phyloP scores from a whole-genome alignment of 2,329 filamentous ascomycete species.

The Colletotrichum limetticola region DNA sequence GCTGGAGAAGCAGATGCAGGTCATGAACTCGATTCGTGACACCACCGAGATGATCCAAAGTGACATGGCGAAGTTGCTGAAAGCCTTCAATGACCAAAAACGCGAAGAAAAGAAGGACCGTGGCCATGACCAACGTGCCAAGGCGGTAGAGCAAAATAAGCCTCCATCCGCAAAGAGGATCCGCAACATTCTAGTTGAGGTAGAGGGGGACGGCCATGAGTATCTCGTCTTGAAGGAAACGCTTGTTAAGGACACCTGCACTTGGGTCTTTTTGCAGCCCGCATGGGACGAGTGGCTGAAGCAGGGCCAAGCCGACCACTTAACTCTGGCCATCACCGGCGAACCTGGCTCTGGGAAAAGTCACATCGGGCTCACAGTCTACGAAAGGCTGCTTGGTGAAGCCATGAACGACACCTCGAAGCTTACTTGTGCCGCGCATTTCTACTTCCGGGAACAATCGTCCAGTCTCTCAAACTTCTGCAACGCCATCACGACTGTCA shows the following conservation, averaged over 20 bases:
- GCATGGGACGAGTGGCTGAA: constrained; percentile 43
- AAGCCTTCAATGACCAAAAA: constrained; percentile 38
- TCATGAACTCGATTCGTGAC: constrained; percentile 41
- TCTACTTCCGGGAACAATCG: constrained; percentile 50
- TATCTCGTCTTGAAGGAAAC: constrained; percentile 43
- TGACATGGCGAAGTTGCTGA: constrained; percentile 43
- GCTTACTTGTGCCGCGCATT: constrained; percentile 43
- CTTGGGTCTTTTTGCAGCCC: constrained; percentile 43
- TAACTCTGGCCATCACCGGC: constrained; percentile 43
- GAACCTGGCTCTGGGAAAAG: constrained; percentile 47
- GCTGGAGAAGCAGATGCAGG: constrained; percentile 40
- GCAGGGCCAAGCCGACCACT: constrained; percentile 13
- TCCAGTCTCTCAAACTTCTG: constrained; percentile 38
- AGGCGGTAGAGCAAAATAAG: constrained; percentile 35
- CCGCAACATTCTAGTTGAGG: constrained; percentile 38
- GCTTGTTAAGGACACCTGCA: constrained; percentile 42
- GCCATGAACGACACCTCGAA: constrained; percentile 33
- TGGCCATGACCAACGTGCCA: constrained; percentile 6
- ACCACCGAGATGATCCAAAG: constrained; percentile 41
- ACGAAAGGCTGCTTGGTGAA: constrained; percentile 36
- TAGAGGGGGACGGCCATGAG: constrained; percentile 40
- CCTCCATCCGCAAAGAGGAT: constrained; percentile 38
- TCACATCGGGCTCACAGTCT: constrained; percentile 40
- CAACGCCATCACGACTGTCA: constrained; percentile 41
- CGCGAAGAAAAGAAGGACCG: constrained; percentile 1